Evolutionary conservation across 2,329 filamentous ascomycete genomes (phyloP).

Genomic region (Penicillium sp.): DNA sequence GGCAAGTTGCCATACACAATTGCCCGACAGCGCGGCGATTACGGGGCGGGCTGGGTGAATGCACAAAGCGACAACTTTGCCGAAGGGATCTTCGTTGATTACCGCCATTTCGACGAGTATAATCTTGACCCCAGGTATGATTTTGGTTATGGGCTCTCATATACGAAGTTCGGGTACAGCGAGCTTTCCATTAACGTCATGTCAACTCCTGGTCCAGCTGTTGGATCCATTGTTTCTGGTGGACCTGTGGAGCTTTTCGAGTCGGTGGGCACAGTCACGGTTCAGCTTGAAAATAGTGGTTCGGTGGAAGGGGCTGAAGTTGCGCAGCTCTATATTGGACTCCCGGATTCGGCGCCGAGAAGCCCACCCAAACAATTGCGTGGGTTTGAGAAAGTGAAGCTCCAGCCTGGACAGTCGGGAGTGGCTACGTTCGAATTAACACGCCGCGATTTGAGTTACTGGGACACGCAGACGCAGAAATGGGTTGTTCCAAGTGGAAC

Average conservation of each 20-base stretch:
- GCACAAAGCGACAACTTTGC: slow-evolving; percentile 46
- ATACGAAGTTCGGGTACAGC: slow-evolving; percentile 58
- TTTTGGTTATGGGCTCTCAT: slow-evolving; percentile 62
- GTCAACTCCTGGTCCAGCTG: slow-evolving; percentile 40
- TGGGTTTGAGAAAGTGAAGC: slow-evolving; percentile 56
- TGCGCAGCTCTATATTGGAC: slow-evolving; percentile 60
- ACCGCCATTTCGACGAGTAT: slow-evolving; percentile 58
- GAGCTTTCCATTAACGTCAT: slow-evolving; percentile 53
- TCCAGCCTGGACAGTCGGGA: slow-evolving; percentile 46
- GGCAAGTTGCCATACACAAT: slow-evolving; percentile 69
- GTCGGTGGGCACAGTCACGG: slow-evolving; percentile 15
- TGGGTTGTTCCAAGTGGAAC: slow-evolving; percentile 35
- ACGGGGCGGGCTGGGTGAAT: slow-evolving; percentile 34
- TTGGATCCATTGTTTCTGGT: slow-evolving; percentile 29
- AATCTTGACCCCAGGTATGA: slow-evolving; percentile 58
- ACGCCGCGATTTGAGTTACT: slow-evolving; percentile 40
- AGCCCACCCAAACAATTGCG: slow-evolving; percentile 46
- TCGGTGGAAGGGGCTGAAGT: slow-evolving; percentile 53
- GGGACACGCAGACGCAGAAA: slow-evolving; percentile 37
- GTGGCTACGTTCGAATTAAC: slow-evolving; percentile 52
- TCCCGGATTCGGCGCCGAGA: slow-evolving; percentile 37
- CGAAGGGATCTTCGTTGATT: slow-evolving; percentile 59
- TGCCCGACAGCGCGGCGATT: slow-evolving; percentile 58
- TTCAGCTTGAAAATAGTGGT: slow-evolving; percentile 51
- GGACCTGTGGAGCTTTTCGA: slow-evolving; percentile 62